phyloP scores from a whole-genome alignment of 2,329 filamentous ascomycete genomes.

The Blastomyces emzantsi region DNA sequence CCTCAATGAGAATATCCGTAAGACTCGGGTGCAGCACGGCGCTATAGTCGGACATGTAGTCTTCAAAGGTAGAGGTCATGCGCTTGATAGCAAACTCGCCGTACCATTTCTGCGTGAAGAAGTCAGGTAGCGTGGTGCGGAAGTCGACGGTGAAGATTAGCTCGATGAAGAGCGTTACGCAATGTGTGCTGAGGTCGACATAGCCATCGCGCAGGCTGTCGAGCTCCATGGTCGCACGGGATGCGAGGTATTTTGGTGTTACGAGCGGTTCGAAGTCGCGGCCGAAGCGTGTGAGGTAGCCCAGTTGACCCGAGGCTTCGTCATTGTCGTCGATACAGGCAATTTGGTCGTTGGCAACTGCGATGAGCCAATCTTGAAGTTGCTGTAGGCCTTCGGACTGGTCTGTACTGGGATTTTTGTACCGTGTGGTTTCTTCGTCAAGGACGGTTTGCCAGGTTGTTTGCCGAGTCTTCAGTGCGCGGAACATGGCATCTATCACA shows the following conservation, averaged over 20 bases:
- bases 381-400: slow-evolving; percentile 61
- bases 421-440: slow-evolving; percentile 72
- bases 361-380: slow-evolving; percentile 82
- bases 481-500: slow-evolving; percentile 92
- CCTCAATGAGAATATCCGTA: slow-evolving; percentile 84
- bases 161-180: slow-evolving; percentile 74
- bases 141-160: slow-evolving; percentile 92
- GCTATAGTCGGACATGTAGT: slow-evolving; percentile 85
- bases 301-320: slow-evolving; percentile 60
- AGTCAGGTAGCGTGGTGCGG: slow-evolving; percentile 67
- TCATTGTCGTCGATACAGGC: slow-evolving; percentile 86
- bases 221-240: slow-evolving; percentile 63
- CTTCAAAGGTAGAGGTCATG: slow-evolving; percentile 89
- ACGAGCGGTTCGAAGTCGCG: slow-evolving; percentile 74
- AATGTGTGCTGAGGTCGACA: slow-evolving; percentile 89
- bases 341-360: slow-evolving; percentile 97
- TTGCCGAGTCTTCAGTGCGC: slow-evolving; percentile 73
- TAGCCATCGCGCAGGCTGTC: slow-evolving; percentile 76
- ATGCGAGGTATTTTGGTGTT: slow-evolving; percentile 64
- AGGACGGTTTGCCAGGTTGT: slow-evolving; percentile 79
- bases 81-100: slow-evolving; percentile 76
- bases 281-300: slow-evolving; percentile 79
- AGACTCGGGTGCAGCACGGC: slow-evolving; percentile 77
- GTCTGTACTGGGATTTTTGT: slow-evolving; percentile 46
- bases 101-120: slow-evolving; percentile 93